phyloP scores from a whole-genome alignment of 306 rosid species.

The Dryas drummondii region DNA sequence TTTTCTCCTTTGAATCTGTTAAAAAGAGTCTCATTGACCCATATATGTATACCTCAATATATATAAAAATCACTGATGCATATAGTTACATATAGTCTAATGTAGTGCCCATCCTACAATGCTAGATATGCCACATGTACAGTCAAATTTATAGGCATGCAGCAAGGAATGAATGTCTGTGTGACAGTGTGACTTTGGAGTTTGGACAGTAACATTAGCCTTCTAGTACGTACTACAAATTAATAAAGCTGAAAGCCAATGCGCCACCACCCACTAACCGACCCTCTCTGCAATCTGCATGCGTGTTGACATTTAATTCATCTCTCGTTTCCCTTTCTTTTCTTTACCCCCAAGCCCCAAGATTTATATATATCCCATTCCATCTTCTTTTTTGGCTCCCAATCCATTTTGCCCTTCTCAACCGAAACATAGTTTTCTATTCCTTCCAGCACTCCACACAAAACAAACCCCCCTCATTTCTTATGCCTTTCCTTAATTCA shows the following conservation, averaged over 20 bases:
- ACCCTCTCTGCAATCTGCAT: conserved; percentile 51
- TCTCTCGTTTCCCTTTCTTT: conserved; percentile 19
- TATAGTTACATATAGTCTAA: conserved; percentile 18
- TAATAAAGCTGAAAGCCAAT: conserved; percentile 11
- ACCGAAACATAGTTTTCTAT: conserved; percentile 32
- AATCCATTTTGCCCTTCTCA: conserved; percentile 25
- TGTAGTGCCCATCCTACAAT: conserved; percentile 25
- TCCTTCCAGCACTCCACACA: conserved; percentile 39
- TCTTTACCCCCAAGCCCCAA: conserved; percentile 14
- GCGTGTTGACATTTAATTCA: conserved; percentile 61
- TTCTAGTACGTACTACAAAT: background rate
- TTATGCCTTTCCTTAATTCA: conserved; percentile 19
- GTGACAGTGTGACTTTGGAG: background rate
- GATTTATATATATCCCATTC: background rate
- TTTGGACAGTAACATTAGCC: background rate
- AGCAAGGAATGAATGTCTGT: background rate
- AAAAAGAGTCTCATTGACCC: conserved; percentile 15
- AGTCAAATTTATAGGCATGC: background rate
- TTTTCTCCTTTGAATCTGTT: conserved; percentile 1
- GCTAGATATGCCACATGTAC: conserved; percentile 33
- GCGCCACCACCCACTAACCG: conserved; percentile 54
- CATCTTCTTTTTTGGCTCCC: conserved; percentile 20
- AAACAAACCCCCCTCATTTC: conserved; percentile 38
- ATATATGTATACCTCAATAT: background rate
- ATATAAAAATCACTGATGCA: background rate